These are phyloP conservation scores for Globisporangium barbulae DNA, from an alignment of 352 stramenopile genomes.

Conservation along the genomic window DNA sequence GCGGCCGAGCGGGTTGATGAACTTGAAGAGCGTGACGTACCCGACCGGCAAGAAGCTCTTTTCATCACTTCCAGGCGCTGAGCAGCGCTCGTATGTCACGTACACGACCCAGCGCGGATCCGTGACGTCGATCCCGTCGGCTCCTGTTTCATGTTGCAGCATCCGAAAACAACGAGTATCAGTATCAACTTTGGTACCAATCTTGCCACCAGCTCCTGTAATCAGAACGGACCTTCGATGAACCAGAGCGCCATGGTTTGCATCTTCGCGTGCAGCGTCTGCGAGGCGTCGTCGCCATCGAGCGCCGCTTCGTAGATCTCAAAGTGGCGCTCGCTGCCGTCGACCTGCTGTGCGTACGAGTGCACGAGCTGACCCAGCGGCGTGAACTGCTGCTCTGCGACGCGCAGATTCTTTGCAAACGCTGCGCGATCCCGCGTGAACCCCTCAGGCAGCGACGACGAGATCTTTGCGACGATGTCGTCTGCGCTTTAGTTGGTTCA, in stretches of 20 bases:
- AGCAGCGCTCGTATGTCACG: conserved; percentile 59
- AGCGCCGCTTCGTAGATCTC: conserved; percentile 68
- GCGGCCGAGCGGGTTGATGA: conserved; percentile 68
- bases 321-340: conserved; percentile 32
- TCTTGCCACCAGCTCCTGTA: not conserved
- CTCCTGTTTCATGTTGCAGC: conserved; percentile 27
- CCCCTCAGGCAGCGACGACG: conserved; percentile 33
- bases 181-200: not conserved
- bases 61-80: not conserved
- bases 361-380: conserved; percentile 40
- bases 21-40: conserved; percentile 83
- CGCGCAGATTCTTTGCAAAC: conserved; percentile 29
- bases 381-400: conserved; percentile 24
- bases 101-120: conserved; percentile 81
- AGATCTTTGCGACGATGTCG: conserved; percentile 50
- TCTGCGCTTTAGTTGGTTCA: conserved; percentile 31
- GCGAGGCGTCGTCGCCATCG: conserved; percentile 47
- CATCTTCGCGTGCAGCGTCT: conserved; percentile 58
- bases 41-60: conserved; percentile 42
- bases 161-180: not conserved
- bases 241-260: conserved; percentile 81
- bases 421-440: conserved; percentile 42
- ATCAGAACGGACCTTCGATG: conserved; percentile 56
- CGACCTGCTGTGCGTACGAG: conserved; percentile 31
- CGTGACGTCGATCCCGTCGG: conserved; percentile 65